Evolutionary conservation across 2,329 filamentous ascomycete species (phyloP), one percentile per base, ranked within the genome.

Genomic region (Hypoxylon sp.): DNA sequence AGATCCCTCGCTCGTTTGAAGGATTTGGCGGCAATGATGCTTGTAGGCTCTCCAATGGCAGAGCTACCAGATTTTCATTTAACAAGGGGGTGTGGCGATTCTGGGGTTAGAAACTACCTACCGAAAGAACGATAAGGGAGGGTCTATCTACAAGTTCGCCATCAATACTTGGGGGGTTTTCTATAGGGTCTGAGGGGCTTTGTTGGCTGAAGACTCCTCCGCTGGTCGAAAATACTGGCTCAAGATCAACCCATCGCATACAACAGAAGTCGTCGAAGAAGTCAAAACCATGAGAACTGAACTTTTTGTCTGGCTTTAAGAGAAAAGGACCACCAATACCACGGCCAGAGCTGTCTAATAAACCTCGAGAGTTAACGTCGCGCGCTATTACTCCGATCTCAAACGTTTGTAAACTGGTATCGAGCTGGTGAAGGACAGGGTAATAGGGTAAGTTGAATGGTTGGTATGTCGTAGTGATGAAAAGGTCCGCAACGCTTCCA

Each of bases 311-410:
- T 35, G 17, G 14, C 13, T 19, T 17, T 4, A 2, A n/a, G 26
- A 39, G 5, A 42, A 17, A 4, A 44, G 19, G 13, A 10, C 3
- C 10, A 9, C 24, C 13, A 13, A 19, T 9, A 24, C 9, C 11
- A 13, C 14, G 10, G 13, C 13, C 29, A 37, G 35, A 33, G 14
- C 17, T 24, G 48, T 46, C n/a, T 5, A 37, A 44, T 10, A 42
- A 22, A 11, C 42, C 24, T 5, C 50, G 31, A 11, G 60, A 57
- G 47, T 60, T 26, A 31, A 61, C 17, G 2, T 65, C 19, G 51
- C 29, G 48, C 8, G n/a, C 54, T 24, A 61, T 58, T 17, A 6
- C 39, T 37, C 22, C 29, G 33, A 46, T 22, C 47, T 35, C 29
- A 22, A 22, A 5, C 17, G 11, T 39, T 39, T 4, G 6, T 48